Percentiles rank a stretch among this genome's conserved stretches.
Evolutionary conservation across 2,329 filamentous ascomycete genomes (phyloP).

Genomic region (Acephala macrosclerotiorum): DNA sequence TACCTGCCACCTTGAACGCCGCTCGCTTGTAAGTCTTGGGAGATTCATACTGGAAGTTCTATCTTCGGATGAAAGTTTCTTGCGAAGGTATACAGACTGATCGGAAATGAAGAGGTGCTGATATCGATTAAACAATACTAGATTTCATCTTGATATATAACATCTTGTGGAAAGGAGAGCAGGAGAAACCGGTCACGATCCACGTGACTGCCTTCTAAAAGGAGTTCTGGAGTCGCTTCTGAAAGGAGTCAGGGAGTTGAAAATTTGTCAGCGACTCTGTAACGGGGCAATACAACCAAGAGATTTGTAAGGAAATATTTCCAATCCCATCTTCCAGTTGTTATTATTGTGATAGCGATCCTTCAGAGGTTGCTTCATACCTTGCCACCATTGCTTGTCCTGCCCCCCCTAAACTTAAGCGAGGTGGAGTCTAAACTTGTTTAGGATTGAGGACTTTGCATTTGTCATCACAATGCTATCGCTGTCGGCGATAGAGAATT

Average conservation of each 20-base stretch:
- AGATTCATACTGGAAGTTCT: constrained; percentile 43
- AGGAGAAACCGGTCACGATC: background rate
- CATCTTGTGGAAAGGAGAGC: background rate
- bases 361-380: background rate
- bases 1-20: constrained; percentile 60
- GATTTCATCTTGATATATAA: background rate
- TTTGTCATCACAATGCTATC: too few relatives aligned
- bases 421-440: background rate
- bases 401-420: background rate
- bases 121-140: background rate
- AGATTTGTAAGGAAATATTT: background rate
- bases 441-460: background rate
- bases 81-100: background rate
- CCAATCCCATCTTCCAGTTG: background rate
- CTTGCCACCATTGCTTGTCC: background rate
- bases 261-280: background rate
- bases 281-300: background rate
- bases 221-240: constrained; percentile 1
- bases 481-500: too few relatives aligned
- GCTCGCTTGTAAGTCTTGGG: constrained; percentile 73
- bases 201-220: background rate
- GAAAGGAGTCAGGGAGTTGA: background rate
- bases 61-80: background rate
- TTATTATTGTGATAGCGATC: background rate
- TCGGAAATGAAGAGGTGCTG: background rate